Evolutionary conservation across 2,329 filamentous ascomycete genomes (phyloP).

Genomic region (Huntiella moniliformis): DNA sequence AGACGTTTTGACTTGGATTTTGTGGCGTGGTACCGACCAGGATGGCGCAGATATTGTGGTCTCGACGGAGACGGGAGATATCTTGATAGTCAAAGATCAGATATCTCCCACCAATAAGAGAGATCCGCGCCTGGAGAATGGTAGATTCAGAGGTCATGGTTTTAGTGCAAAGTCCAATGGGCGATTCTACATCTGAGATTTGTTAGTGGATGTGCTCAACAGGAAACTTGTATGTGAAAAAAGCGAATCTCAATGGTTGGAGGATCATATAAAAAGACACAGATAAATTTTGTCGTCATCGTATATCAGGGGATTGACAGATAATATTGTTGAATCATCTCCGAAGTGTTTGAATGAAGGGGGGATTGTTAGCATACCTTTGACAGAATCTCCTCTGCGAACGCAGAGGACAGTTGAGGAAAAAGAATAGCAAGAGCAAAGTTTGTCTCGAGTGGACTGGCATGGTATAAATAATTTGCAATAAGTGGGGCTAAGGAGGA

Average conservation of each 20-base stretch:
- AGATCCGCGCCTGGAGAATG: conserved; percentile 51
- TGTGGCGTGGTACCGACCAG: conserved; percentile 79
- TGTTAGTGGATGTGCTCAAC: conserved; percentile 1
- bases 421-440: neutral
- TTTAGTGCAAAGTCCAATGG: too few relatives aligned
- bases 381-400: neutral
- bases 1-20: conserved; percentile 85
- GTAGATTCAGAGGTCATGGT: neutral
- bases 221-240: neutral
- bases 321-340: conserved; percentile 18
- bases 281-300: conserved; percentile 21
- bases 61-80: conserved; percentile 57
- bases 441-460: too few relatives aligned
- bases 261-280: conserved; percentile 11
- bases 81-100: conserved; percentile 76
- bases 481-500: too few relatives aligned
- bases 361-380: neutral
- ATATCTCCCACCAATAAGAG: conserved; percentile 60
- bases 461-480: too few relatives aligned
- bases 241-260: neutral
- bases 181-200: conserved; percentile 7
- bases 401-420: neutral
- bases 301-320: conserved; percentile 41
- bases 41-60: conserved; percentile 70
- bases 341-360: neutral